These are phyloP conservation scores for Salvia sclarea DNA, from an alignment of 305 asterid species.

Conservation along the genomic window DNA sequence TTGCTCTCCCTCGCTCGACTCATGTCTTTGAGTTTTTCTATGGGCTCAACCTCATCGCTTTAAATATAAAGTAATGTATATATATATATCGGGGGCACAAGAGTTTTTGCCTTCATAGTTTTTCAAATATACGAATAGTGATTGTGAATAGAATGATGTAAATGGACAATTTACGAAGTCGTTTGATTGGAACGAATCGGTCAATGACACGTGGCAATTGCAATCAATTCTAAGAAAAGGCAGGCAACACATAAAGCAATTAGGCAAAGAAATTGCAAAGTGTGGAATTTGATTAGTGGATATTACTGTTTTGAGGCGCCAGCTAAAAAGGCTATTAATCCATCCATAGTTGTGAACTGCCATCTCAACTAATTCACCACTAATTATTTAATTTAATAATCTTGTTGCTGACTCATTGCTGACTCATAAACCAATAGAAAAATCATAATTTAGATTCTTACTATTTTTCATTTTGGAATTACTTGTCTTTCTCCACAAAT, in stretches of 20 bases:
- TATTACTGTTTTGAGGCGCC: conserved; percentile 22
- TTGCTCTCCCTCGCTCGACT: no score
- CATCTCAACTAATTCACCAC: conserved; percentile 39
- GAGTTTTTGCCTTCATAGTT: no score
- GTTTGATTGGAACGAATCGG: no score
- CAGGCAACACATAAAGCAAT: conserved; percentile 4
- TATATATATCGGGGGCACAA: no score
- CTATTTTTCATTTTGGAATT: conserved; percentile 15
- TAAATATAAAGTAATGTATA: no score
- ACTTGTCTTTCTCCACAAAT: no score
- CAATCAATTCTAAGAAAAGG: background rate
- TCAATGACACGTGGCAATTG: background rate
- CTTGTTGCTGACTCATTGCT: conserved; percentile 23
- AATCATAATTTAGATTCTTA: conserved; percentile 24
- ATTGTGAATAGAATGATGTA: no score
- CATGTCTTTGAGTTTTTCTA: no score
- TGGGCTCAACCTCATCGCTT: no score
- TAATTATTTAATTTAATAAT: conserved; percentile 4
- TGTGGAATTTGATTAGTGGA: conserved; percentile 27
- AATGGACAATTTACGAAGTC: no score
- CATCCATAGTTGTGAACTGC: conserved; percentile 29
- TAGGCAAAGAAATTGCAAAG: background rate
- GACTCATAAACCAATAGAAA: conserved; percentile 41
- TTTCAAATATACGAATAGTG: no score
- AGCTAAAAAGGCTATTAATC: conserved; percentile 24